Evolutionary conservation across 257 asterid species (phyloP).

Genomic region (Apocynum venetum): DNA sequence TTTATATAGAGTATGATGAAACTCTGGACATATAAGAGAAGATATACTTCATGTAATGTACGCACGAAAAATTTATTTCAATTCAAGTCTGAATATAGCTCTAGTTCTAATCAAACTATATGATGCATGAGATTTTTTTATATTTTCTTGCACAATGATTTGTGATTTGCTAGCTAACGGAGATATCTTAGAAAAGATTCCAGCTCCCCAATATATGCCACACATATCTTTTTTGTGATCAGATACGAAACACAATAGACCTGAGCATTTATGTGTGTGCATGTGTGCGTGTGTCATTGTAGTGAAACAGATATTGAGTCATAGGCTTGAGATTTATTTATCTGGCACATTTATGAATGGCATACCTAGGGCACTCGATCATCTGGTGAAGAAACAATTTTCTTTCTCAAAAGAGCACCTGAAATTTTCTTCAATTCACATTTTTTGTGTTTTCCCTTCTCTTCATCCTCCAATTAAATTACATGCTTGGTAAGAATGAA

Average conservation of each 20-base stretch:
- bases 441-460: background rate
- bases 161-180: background rate
- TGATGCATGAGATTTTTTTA: background rate
- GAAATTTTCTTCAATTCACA: background rate
- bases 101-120: background rate
- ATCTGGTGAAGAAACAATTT: background rate
- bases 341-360: conserved; percentile 2
- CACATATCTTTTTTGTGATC: background rate
- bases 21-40: background rate
- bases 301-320: background rate
- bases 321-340: background rate
- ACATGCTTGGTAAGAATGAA: background rate
- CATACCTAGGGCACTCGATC: background rate
- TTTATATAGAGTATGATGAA: background rate
- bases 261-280: background rate
- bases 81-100: background rate
- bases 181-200: background rate
- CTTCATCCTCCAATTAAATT: background rate
- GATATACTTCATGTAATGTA: background rate
- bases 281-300: background rate
- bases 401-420: background rate
- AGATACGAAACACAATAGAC: background rate
- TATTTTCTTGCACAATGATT: background rate
- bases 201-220: background rate
- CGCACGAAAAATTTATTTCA: background rate